Evolutionary conservation across 192 early-diverging fungal species (phyloP).

Genomic region (Obelidium mucronatum): DNA sequence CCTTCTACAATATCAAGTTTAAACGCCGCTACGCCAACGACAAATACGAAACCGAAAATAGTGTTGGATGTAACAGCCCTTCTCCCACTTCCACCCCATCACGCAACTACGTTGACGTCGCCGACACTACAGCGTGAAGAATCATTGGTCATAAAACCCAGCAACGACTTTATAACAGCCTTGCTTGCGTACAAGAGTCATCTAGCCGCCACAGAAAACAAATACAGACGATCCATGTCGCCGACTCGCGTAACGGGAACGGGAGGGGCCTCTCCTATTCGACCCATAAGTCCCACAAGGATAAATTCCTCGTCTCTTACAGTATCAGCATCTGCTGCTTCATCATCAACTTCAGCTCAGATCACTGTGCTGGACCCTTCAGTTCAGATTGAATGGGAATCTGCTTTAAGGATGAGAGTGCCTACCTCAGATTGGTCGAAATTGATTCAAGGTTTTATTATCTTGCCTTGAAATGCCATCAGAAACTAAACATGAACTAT

Average conservation of each 20-base stretch:
- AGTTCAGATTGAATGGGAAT: constrained; percentile 19
- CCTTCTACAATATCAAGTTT: not conserved
- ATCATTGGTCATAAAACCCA: not conserved
- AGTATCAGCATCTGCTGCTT: not conserved
- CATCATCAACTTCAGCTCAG: not conserved
- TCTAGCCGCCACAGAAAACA: not conserved
- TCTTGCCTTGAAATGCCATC: too few species aligned
- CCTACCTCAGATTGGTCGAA: constrained; percentile 14
- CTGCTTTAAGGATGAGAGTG: constrained; percentile 14
- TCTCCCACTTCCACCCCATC: constrained; percentile 20
- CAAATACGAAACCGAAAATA: not conserved
- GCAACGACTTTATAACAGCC: constrained; percentile 32
- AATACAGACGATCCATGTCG: constrained; percentile 4
- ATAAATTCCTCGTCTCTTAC: not conserved
- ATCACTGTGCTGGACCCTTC: not conserved
- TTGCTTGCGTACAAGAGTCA: constrained; percentile 25
- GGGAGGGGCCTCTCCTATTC: too few species aligned
- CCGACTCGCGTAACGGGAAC: too few species aligned
- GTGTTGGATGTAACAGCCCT: not conserved
- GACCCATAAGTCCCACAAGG: too few species aligned
- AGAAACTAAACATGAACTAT: too few species aligned
- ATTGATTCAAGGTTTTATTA: constrained; percentile 12
- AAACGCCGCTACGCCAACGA: not conserved
- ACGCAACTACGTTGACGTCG: not conserved
- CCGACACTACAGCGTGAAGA: constrained; percentile 8